Conservation (phyloP, 129 eudicot genomes). For the Oenanthe sinensis region DNA sequence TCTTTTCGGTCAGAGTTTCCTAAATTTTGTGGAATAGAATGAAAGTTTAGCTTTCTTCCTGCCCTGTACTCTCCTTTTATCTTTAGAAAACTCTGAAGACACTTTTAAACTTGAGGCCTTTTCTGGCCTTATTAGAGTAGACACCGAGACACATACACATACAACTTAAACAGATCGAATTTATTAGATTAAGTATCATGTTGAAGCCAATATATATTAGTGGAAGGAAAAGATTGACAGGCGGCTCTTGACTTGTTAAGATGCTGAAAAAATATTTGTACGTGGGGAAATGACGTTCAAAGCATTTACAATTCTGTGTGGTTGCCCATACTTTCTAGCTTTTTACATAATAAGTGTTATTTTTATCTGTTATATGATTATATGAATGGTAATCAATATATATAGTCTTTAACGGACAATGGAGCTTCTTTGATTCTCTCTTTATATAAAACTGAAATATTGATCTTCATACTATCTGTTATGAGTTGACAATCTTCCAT, state of each 20-base stretch:
- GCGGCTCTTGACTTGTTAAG: background rate
- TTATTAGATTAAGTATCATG: background rate
- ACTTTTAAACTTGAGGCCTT: background rate
- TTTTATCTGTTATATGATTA: background rate
- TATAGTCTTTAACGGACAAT: background rate
- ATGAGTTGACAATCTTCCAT: slow-evolving; percentile 10
- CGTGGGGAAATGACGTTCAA: background rate
- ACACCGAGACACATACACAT: background rate
- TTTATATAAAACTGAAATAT: background rate
- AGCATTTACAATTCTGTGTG: background rate
- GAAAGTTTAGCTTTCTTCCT: no score
- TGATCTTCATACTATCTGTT: background rate
- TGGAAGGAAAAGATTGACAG: background rate
- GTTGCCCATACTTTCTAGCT: background rate
- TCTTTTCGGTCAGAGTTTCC: background rate
- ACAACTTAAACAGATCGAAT: background rate
- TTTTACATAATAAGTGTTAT: background rate
- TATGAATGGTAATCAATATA: background rate
- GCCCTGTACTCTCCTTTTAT: no score
- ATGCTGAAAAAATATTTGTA: background rate
- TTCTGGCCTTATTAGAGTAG: background rate
- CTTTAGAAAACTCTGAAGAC: background rate
- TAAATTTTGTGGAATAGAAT: background rate
- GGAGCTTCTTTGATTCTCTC: background rate
- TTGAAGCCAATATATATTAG: background rate